Conservation (phyloP, 2,329 filamentous ascomycete genomes). For the Cyphellophora attinorum region DNA sequence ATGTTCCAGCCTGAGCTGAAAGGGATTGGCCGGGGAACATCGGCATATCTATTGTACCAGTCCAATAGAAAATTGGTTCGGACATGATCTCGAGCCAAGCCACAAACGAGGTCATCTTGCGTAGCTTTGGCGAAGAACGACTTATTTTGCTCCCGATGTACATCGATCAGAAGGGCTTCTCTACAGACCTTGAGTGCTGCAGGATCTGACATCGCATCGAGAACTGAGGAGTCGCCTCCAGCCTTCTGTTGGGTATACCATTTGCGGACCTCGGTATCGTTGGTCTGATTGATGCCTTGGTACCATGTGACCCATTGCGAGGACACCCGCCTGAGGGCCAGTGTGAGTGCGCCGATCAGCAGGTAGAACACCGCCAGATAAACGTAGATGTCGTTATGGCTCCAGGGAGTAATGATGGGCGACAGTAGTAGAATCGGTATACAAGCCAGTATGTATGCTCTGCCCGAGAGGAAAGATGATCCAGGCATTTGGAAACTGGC, state of each 20-base stretch:
- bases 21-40: conserved; percentile 40
- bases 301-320: conserved; percentile 52
- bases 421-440: conserved; percentile 49
- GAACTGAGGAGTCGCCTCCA: conserved; percentile 27
- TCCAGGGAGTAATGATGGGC: conserved; percentile 46
- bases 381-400: conserved; percentile 44
- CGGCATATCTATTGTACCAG: conserved; percentile 42
- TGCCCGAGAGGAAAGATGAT: conserved; percentile 48
- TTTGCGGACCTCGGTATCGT: conserved; percentile 29
- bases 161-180: conserved; percentile 34
- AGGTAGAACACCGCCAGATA: conserved; percentile 44
- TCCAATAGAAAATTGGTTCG: conserved; percentile 45
- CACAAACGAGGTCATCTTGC: conserved; percentile 37
- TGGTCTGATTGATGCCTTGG: conserved; percentile 27
- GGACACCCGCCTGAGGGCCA: conserved; percentile 44
- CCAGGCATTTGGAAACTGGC: conserved; percentile 46
- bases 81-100: conserved; percentile 42
- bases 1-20: conserved; percentile 50
- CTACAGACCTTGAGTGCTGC: conserved; percentile 39
- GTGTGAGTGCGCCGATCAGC: conserved; percentile 42
- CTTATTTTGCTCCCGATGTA: conserved; percentile 35
- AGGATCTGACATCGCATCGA: conserved; percentile 37
- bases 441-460: conserved; percentile 45
- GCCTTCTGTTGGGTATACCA: conserved; percentile 28
- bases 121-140: conserved; percentile 33